These are phyloP conservation scores for Yarrowia sp. DNA, from an alignment of 805 yeast species.

Conservation along the genomic window DNA sequence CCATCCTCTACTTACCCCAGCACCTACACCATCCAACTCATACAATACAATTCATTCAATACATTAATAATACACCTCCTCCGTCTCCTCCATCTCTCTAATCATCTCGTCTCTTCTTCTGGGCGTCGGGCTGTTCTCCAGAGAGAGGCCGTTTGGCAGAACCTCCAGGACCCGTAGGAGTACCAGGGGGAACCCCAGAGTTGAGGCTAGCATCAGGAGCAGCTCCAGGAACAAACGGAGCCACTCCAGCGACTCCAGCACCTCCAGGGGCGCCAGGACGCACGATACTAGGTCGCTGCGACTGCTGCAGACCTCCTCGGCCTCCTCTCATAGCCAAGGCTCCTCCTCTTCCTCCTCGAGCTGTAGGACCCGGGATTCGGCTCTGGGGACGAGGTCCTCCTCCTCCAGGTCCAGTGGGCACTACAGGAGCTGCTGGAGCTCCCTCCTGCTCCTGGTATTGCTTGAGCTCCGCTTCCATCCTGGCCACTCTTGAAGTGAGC, in stretches of 20 bases:
- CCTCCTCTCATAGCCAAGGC: neutral
- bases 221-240: slow-evolving; percentile 10
- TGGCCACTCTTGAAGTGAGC: slow-evolving; percentile 53
- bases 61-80: slow-evolving; percentile 15
- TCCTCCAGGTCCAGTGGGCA: neutral
- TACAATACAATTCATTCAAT: slow-evolving; percentile 11
- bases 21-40: neutral
- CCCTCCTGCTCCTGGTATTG: neutral
- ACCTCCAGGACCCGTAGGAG: slow-evolving; percentile 18
- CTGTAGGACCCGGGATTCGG: slow-evolving; percentile 10
- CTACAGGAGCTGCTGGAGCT: neutral
- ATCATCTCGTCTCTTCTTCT: slow-evolving; percentile 29
- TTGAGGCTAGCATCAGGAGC: neutral
- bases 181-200: neutral
- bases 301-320: neutral
- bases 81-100: neutral
- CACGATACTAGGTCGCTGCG: slow-evolving; percentile 12
- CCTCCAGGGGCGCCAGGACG: neutral
- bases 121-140: slow-evolving; percentile 27
- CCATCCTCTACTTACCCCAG: too few species aligned
- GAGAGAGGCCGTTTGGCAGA: slow-evolving; percentile 28
- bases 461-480: slow-evolving; percentile 45
- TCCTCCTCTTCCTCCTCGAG: slow-evolving; percentile 11
- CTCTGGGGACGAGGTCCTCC: slow-evolving; percentile 6
- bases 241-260: neutral